Evolutionary conservation across 306 rosid species (phyloP), one percentile per base, ranked within the genome.

Genomic region (Medicago ruthenica): DNA sequence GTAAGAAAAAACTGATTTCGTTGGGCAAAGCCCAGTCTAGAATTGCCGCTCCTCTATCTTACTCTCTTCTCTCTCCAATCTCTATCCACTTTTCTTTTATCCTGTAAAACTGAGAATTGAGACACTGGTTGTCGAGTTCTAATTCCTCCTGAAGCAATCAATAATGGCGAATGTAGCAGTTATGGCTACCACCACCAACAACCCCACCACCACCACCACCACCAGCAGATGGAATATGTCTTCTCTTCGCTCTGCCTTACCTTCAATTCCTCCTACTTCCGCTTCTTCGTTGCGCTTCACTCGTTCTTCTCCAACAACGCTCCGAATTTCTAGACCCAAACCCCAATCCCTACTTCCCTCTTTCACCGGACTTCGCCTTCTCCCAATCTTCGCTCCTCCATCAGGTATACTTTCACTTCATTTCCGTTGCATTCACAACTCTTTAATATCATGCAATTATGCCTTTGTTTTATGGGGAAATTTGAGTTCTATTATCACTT

Each of bases 321-420:
- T 31, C 47, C 80, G 82, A 70, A 61, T 73, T 77, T 75, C 76
- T 6, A 72, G 4, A 5, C 18, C 83, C 65, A 87, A 82, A 74
- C 70, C 82, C 85, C 81, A 84, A 39, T 50, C 81, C 12, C 54
- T 73, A 40, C 78, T 87, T 9, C 80, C 84, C 39, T 85, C 90
- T 41, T 88, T 86, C 89, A 62, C 84, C 0, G 98, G 97, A 27
- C 91, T 91, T 9, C 76, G 87, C 37, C 91, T 91, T 80, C 76
- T 74, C 59, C 66, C 66, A 71, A 71, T 83, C 65, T 83, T 78
- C 42, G 12, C 34, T 68, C 66, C 83, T 79, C 44, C 82, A 45
- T 88, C 90, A 80, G 98, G 98, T 91, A 11, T 21, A 0, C 47
- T 4, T 27, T 27, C 31, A 27, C 3, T 27, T 24, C 27, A 24